phyloP scores from a whole-genome alignment of 2,329 filamentous ascomycete genomes.

The Chaetomium strumarium region DNA sequence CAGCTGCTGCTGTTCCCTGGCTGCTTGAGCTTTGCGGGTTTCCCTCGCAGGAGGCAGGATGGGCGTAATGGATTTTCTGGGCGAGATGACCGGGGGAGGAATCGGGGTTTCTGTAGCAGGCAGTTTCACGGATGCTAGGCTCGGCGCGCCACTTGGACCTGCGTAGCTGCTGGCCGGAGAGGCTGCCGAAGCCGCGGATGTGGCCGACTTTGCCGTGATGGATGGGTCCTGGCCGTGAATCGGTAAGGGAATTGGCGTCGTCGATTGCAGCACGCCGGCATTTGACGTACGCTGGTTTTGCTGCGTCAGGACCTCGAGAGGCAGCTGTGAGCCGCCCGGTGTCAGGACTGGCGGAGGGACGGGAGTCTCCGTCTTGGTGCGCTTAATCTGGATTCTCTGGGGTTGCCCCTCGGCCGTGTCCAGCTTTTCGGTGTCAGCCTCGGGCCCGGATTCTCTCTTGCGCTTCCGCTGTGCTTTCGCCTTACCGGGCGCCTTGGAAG shows the following conservation, averaged over 20 bases:
- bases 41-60: slow-evolving; percentile 32
- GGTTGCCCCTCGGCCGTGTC: slow-evolving; percentile 18
- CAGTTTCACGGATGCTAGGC: slow-evolving; percentile 24
- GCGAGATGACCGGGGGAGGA: slow-evolving; percentile 27
- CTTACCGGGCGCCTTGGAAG: slow-evolving; percentile 19
- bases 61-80: slow-evolving; percentile 31
- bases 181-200: slow-evolving; percentile 21
- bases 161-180: slow-evolving; percentile 25
- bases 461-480: slow-evolving; percentile 29
- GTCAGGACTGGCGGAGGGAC: slow-evolving; percentile 32
- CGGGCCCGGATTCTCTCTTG: slow-evolving; percentile 30
- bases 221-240: slow-evolving; percentile 28
- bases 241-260: slow-evolving; percentile 33
- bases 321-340: slow-evolving; percentile 17
- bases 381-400: slow-evolving; percentile 29
- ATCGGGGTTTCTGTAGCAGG: slow-evolving; percentile 29
- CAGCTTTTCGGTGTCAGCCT: slow-evolving; percentile 27
- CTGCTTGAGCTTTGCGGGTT: slow-evolving; percentile 29
- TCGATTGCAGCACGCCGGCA: slow-evolving; percentile 25
- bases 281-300: slow-evolving; percentile 12
- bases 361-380: slow-evolving; percentile 35
- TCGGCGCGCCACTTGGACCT: slow-evolving; percentile 21
- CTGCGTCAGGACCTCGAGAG: slow-evolving; percentile 24
- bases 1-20: slow-evolving; percentile 24
- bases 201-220: slow-evolving; percentile 24